Conservation (phyloP, 139 green algal species). For the Tetradesmus lagerheimii region DNA sequence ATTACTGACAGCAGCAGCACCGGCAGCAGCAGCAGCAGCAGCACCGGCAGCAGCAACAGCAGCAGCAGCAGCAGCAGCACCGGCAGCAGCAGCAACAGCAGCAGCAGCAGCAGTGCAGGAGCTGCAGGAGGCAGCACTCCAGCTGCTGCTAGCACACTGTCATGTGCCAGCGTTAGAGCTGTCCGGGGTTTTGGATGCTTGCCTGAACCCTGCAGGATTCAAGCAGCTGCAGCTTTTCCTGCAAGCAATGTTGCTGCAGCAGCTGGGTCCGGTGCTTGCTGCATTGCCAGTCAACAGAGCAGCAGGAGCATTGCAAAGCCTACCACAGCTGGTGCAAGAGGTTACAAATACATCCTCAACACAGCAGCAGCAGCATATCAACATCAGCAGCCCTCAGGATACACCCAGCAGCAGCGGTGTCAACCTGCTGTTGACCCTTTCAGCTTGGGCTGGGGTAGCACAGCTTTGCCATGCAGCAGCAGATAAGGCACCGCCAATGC, state of each 20-base stretch:
- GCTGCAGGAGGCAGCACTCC: constrained; percentile 13
- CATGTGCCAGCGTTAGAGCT: constrained; percentile 14
- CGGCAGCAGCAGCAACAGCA: background rate
- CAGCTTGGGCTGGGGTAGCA: constrained; percentile 14
- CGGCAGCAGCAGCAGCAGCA: constrained; percentile 11
- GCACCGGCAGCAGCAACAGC: background rate
- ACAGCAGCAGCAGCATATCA: background rate
- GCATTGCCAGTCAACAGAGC: constrained; percentile 28
- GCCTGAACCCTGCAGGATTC: constrained; percentile 11
- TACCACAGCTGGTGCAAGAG: background rate
- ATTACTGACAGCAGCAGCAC: constrained; percentile 1
- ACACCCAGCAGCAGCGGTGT: background rate
- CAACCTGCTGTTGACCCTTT: background rate
- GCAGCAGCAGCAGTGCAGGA: background rate
- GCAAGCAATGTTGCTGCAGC: constrained; percentile 8
- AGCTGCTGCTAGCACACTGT: constrained; percentile 13
- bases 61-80: constrained; percentile 1
- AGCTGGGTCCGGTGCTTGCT: constrained; percentile 4
- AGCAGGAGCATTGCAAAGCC: background rate
- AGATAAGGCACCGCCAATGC: background rate
- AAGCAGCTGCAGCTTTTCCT: background rate
- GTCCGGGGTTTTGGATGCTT: constrained; percentile 34
- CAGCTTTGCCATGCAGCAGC: background rate
- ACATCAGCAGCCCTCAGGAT: background rate
- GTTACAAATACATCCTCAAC: background rate